Conservation (phyloP, 2,329 filamentous ascomycete genomes). For the Ophiosphaerella herpotricha region DNA sequence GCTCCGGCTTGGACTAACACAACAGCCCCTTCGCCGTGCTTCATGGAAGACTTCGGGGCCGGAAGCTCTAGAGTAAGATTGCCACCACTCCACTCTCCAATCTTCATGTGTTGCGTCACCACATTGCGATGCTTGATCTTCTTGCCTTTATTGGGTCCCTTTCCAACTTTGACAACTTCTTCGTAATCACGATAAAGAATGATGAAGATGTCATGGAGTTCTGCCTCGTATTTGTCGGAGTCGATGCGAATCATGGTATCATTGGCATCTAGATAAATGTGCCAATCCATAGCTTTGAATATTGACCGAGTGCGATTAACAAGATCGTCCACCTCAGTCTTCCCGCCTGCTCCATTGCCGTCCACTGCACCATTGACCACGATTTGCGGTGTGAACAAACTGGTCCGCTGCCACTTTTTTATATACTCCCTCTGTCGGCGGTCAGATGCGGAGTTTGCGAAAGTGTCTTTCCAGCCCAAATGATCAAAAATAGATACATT, state of each 20-base stretch:
- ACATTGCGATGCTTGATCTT: neutral
- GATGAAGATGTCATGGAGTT: neutral
- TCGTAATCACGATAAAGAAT: neutral
- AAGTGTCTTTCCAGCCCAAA: neutral
- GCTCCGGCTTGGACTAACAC: neutral
- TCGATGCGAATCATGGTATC: neutral
- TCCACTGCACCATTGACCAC: neutral
- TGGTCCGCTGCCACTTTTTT: neutral
- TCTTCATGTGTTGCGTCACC: neutral
- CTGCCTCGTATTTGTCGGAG: neutral
- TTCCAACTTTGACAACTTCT: neutral
- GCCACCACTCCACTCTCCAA: neutral
- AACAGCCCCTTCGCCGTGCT: neutral
- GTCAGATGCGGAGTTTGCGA: neutral
- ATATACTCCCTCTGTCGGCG: neutral
- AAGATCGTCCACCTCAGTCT: neutral
- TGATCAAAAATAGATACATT: neutral
- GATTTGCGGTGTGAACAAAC: neutral
- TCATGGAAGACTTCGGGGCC: neutral
- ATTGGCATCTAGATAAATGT: neutral
- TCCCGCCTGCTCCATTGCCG: neutral
- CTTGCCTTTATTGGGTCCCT: neutral
- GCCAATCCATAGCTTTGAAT: neutral
- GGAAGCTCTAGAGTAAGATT: neutral
- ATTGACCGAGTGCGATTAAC: neutral